Evolutionary conservation across 164 flowering plant species (phyloP), one percentile per base, ranked within the genome.

Genomic region (Berberis thunbergii): DNA sequence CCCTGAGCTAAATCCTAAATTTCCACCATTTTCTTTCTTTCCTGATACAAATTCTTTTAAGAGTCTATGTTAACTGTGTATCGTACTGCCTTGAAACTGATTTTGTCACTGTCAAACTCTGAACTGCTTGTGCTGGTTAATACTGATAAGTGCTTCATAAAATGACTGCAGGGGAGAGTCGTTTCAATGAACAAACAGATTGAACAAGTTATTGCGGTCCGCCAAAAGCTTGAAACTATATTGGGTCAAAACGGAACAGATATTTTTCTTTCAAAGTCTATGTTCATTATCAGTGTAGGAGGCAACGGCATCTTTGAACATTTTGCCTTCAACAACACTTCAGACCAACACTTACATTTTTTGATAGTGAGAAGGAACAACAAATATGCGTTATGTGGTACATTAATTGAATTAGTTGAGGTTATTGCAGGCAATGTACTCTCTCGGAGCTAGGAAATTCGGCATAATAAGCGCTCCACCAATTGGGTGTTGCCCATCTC

Each of bases 401-500:
- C 26, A 26, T 26, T 26, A 26, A 26, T 26, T 26, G 26, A 26
- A 26, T 26, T 26, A 26, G 26, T 26, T 26, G 26, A 26, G 26
- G 26, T 26, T 26, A 26, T 26, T 46, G 54, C 78, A 81, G 83
- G 54, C n/a, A 54, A 46, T 79, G 7, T 62, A 62, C 58, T 60
- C 45, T 7, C 76, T 76, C 38, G 89, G 89, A 43, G 89, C 80
- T 42, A 72, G 81, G 68, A 82, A 82, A 64, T 79, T 83, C 43
- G 80, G 79, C 3, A 78, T 82, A 45, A 63, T 76, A 41, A 69
- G 84, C 12, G 76, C 76, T 12, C 73, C 84, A 61, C 79, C 82
- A 3, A 57, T 82, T 6, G 86, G 86, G 1, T 84, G 86, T 48
- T 84, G 85, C 38, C 86, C 89, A 7, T 61, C 75, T 3, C 65